These are phyloP conservation scores for Triangularia verruculosa DNA, from an alignment of 2,329 filamentous ascomycete genomes.

Conservation along the genomic window DNA sequence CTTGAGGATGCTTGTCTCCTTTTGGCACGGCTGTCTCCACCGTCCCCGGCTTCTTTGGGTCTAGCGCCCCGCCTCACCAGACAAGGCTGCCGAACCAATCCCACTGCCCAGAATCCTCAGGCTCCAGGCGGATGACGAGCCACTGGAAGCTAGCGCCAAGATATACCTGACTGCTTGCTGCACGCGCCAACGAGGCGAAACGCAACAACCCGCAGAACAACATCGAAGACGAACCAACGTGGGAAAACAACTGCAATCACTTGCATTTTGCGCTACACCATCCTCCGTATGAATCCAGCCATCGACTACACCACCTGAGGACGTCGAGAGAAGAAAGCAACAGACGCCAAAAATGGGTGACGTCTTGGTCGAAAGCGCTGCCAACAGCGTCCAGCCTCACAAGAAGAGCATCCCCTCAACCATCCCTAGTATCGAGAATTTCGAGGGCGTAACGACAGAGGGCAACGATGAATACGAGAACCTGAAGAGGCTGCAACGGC, in stretches of 20 bases:
- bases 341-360: slow-evolving; percentile 68
- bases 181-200: slow-evolving; percentile 27
- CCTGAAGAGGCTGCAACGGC: slow-evolving; percentile 93
- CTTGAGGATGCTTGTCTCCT: neutral
- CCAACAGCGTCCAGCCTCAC: slow-evolving; percentile 70
- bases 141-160: slow-evolving; percentile 20
- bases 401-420: slow-evolving; percentile 76
- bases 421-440: slow-evolving; percentile 85
- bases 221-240: slow-evolving; percentile 14
- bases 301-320: neutral
- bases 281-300: slow-evolving; percentile 1
- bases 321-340: neutral
- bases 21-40: neutral
- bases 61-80: slow-evolving; percentile 5
- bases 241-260: slow-evolving; percentile 9
- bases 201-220: slow-evolving; percentile 23
- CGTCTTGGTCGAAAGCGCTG: slow-evolving; percentile 78
- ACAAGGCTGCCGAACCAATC: slow-evolving; percentile 9
- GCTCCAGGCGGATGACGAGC: slow-evolving; percentile 29
- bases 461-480: slow-evolving; percentile 90
- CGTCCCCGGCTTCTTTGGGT: neutral
- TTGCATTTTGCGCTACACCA: neutral
- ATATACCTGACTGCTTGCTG: slow-evolving; percentile 11
- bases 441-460: slow-evolving; percentile 79
- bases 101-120: slow-evolving; percentile 12